These are phyloP conservation scores for Gossypium aridum DNA, from an alignment of 441 rosid genomes.

Conservation along the genomic window DNA sequence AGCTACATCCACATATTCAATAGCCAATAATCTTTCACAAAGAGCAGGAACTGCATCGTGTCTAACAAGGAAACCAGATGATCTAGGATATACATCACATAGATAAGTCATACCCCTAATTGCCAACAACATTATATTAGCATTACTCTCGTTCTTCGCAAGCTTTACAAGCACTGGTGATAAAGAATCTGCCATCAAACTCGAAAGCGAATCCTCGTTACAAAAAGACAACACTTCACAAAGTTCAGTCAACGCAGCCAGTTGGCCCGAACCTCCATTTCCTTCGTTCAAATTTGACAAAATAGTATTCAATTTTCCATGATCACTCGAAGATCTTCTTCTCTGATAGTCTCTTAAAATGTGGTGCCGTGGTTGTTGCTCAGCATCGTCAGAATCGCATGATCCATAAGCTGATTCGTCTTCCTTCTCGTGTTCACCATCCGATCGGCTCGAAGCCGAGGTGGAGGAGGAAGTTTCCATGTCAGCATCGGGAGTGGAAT, in stretches of 20 bases:
- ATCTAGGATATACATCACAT: conserved; percentile 89
- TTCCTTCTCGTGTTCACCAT: conserved; percentile 62
- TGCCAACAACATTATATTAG: conserved; percentile 74
- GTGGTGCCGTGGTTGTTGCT: conserved; percentile 39
- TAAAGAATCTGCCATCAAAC: conserved; percentile 60
- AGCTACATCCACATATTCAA: conserved; percentile 93
- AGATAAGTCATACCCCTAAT: conserved; percentile 89
- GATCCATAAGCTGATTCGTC: conserved; percentile 68
- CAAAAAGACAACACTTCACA: conserved; percentile 92
- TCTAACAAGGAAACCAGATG: conserved; percentile 62
- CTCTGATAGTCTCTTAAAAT: conserved; percentile 58
- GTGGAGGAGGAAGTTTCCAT: conserved; percentile 90
- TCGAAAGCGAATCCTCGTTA: conserved; percentile 71
- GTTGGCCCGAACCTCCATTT: conserved; percentile 53
- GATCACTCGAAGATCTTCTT: conserved; percentile 60
- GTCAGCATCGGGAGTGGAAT: conserved; percentile 44
- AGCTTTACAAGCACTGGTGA: conserved; percentile 77
- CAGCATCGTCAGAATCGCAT: conserved; percentile 73
- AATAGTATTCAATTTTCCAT: conserved; percentile 56
- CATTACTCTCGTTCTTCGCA: conserved; percentile 54
- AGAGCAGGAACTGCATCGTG: conserved; percentile 83
- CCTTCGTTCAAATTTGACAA: conserved; percentile 42
- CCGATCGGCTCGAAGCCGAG: conserved; percentile 77
- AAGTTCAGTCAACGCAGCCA: conserved; percentile 70
- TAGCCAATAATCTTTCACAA: conserved; percentile 68